Conservation (phyloP, 2,329 filamentous ascomycete genomes). For the Aaosphaeria arxii region DNA sequence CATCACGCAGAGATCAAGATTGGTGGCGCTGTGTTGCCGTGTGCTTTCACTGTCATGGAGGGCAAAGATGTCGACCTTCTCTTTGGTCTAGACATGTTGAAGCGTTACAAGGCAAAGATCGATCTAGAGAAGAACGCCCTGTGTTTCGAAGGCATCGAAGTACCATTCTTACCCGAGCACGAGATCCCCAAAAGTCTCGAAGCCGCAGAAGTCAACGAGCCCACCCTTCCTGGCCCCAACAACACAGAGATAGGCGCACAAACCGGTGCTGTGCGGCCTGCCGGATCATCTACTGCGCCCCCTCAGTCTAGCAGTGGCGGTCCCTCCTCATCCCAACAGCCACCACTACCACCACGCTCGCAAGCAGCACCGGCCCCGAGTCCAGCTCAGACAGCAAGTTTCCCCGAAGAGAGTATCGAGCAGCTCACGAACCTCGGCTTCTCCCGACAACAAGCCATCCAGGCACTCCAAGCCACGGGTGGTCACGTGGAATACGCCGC, state of each 20-base stretch:
- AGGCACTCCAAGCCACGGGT: constrained; percentile 75
- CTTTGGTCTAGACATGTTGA: constrained; percentile 93
- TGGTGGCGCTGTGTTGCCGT: constrained; percentile 80
- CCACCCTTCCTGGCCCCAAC: constrained; percentile 77
- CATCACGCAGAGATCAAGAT: constrained; percentile 95
- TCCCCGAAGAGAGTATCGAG: constrained; percentile 66
- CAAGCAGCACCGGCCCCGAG: constrained; percentile 11
- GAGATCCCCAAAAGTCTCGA: constrained; percentile 87
- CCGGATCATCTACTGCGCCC: constrained; percentile 19
- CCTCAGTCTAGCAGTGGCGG: constrained; percentile 25
- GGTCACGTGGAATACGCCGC: constrained; percentile 90
- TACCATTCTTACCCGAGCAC: constrained; percentile 85
- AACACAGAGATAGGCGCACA: constrained; percentile 85
- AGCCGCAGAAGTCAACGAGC: constrained; percentile 71
- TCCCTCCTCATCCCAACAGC: constrained; percentile 19
- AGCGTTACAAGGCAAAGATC: constrained; percentile 89
- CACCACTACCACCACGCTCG: constrained; percentile 12
- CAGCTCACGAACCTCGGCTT: constrained; percentile 78
- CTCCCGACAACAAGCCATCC: constrained; percentile 69
- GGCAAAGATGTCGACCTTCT: constrained; percentile 94
- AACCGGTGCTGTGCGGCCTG: constrained; percentile 70
- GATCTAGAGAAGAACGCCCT: constrained; percentile 82
- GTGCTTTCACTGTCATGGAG: constrained; percentile 99
- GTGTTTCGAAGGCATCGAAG: constrained; percentile 82
- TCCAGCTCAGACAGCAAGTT: constrained; percentile 24